Conservation (phyloP, 2,329 filamentous ascomycete species). For the Penicillium sp. region DNA sequence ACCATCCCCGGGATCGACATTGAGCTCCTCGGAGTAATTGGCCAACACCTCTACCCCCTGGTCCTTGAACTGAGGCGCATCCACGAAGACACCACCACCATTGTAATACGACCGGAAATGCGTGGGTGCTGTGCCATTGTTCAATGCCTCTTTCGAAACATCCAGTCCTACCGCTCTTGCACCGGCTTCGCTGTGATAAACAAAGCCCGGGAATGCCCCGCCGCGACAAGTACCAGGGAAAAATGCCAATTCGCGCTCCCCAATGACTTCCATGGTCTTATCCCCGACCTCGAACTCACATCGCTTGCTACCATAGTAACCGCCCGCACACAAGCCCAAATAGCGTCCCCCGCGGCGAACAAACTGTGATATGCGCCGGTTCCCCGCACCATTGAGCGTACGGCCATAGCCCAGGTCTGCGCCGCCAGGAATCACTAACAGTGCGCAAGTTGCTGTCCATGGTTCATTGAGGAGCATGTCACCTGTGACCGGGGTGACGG, state of each 20-base stretch:
- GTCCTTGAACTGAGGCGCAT: constrained; percentile 66
- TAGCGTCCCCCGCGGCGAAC: constrained; percentile 85
- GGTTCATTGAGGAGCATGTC: constrained; percentile 85
- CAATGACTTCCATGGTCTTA: constrained; percentile 79
- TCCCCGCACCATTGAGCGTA: constrained; percentile 83
- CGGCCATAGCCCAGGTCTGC: constrained; percentile 93
- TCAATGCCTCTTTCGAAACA: constrained; percentile 65
- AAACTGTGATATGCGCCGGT: constrained; percentile 80
- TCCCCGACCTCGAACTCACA: constrained; percentile 95
- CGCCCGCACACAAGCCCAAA: constrained; percentile 91
- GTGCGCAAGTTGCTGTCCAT: constrained; percentile 82
- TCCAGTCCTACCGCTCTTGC: constrained; percentile 72
- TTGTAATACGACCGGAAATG: constrained; percentile 85
- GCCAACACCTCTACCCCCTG: constrained; percentile 80
- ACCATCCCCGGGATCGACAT: constrained; percentile 74
- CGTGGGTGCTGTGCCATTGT: constrained; percentile 58
- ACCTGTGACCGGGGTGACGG: constrained; percentile 82
- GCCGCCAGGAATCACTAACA: constrained; percentile 90
- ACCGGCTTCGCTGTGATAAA: constrained; percentile 85
- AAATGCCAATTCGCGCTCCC: constrained; percentile 82
- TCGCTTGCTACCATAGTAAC: constrained; percentile 79
- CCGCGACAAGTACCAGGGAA: constrained; percentile 87
- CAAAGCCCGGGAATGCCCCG: constrained; percentile 84
- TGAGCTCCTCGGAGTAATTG: constrained; percentile 73
- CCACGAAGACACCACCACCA: constrained; percentile 90